Evolutionary conservation across 2,329 filamentous ascomycete genomes (phyloP), one percentile per base, ranked within the genome.

Genomic region (Epichloe bromicola): DNA sequence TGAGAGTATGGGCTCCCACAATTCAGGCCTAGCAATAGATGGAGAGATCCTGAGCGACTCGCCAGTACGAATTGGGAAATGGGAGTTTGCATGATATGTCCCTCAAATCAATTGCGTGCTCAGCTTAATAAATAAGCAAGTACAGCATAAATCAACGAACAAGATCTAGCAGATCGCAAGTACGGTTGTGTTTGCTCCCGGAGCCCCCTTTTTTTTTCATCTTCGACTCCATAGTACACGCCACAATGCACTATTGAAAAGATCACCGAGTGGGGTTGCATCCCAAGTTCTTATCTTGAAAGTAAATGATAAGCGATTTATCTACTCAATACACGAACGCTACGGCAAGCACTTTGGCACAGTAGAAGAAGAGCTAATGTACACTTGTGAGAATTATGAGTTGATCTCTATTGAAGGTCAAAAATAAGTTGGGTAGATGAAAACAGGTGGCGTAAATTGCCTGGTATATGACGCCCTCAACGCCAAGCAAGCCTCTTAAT

Each of bases 1-100:
- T 41, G 89, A 96, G 67, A 77, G 85, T 56, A 76, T 91, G 60
- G 85, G 82, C n/a, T 77, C 75, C 11, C 72, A 62, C 23, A 59
- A 62, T 23, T 59, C 58, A 3, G 56, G 61, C 2, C 64, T 69
- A 23, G 65, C 70, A 51, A 75, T 86, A 7, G 67, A 71, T 41
- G 70, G 78, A 2, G 80, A 75, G 56, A 58, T 79, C 7, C 65
- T 76, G 17, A 77, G 73, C 51, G 75, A 76, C 51, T 70, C 70
- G 8, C 67, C 68, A 0, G 63, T 78, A 7, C 59, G 69, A 11
- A 59, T 71, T 8, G 68, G 70, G 1, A 53, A 56, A 1, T 78
- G 75, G 75, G 69, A 74, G 49, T 30, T 37, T 39, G 12, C 36
- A 3, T 54, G 37, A 44, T 15, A 10, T 8, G 23, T 15, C 14